Evolutionary conservation across 345 rosid genomes (phyloP), one percentile per base, ranked within the genome.

Genomic region (Eucalyptus paniculata): DNA sequence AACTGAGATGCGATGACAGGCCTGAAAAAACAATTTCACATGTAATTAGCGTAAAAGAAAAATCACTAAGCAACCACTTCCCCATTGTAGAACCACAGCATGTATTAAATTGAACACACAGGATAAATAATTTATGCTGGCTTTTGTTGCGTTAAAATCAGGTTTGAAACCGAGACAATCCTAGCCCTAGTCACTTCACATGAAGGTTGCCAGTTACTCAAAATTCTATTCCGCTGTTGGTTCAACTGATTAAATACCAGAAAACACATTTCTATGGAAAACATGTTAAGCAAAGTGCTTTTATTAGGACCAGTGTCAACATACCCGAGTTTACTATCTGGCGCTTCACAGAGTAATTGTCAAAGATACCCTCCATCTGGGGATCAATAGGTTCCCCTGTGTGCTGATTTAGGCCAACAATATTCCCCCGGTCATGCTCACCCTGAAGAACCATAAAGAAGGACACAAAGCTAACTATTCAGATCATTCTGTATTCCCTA

Each of bases 301-400:
- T 37, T 77, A 77, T 37, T 10, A 37, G 83, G 65, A 51, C n/a
- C 30, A 62, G 19, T 67, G 44, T 21, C 72, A 37, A 30, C 34
- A 5, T 95, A 98, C 99, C 99, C 49, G 99, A 97, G 87, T 97
- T 96, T 86, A 98, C 92, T 86, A 97, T 92, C 90, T 98, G 99
- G 90, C 99, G 99, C 93, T 98, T 98, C 86, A 98, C 98, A 5
- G 97, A 94, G 94, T 96, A 98, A 88, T 98, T 98, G 93, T 98
- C 99, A 53, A 97, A 98, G 80, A 98, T 96, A 51, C 99, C 99
- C 89, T 96, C 96, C 95, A 96, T 94, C 87, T 91, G 96, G 47
- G 99, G 99, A 87, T 98, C 99, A 80, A 98, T 92, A 49, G 99
- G 94, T 53, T 97, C 99, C 87, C 98, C 99, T 4, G 97, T 94